Evolutionary conservation across 768 basidiomycete species (phyloP), one percentile per base, ranked within the genome.

Genomic region (Agrocybe pediades): DNA sequence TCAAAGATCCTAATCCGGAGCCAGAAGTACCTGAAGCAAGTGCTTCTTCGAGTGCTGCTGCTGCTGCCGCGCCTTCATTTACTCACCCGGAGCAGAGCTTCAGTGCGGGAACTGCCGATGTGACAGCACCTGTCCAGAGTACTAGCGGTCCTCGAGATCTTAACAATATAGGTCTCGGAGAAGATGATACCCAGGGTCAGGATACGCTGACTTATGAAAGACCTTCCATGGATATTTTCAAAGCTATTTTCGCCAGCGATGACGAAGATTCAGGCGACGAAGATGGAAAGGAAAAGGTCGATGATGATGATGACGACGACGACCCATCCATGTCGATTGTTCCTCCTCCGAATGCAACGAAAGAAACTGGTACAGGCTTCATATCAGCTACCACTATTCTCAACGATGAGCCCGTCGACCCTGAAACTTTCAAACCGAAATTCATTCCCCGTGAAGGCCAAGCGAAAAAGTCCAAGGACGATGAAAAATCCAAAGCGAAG

Each of bases 171-270:
- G 95, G 95, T 0, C 70, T 97, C 41, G 96, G 94, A 20, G 95
- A 97, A 46, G 95, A 98, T 64, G 93, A 95, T 39, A 82, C 79
- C 24, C 95, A 97, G 66, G 95, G 94, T 0, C 72, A 81, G 30
- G 94, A 95, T 63, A 94, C 86, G 6, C 75, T 98, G 58, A 95
- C 90, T 0, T 95, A 98, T 68, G 78, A 90, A 61, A 81, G 90
- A 33, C 96, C 97, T 2, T 75, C 86, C 6, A 91, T 94, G 81
- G 90, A 94, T 64, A 85, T 98, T 41, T 99, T 98, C 79, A 97
- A 96, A 67, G 95, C 96, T 2, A 98, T 99, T 55, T 99, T 99
- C 67, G 95, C 94, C 9, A 94, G 91, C 70, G 92, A 93, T 55
- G 92, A 93, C 41, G 94, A 96, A 62, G 90, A 92, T 29, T 87